Evolutionary conservation across 192 early-diverging fungal genomes (phyloP).

Genomic region (Coemansia sp.): DNA sequence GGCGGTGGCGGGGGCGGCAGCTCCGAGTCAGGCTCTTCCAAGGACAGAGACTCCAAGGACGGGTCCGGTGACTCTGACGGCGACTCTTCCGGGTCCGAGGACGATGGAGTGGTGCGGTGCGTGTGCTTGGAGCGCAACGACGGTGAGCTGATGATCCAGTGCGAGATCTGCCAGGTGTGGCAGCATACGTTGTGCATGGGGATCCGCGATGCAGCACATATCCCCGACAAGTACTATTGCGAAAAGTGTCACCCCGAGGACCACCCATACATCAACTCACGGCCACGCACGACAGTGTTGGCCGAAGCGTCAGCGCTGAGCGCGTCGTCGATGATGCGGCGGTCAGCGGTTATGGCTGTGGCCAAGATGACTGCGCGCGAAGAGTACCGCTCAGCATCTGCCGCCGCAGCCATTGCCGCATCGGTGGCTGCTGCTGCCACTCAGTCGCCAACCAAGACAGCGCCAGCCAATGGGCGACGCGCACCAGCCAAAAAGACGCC

Average conservation of each 20-base stretch:
- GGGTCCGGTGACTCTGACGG: background rate
- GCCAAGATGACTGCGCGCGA: constrained; percentile 49
- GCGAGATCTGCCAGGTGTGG: constrained; percentile 91
- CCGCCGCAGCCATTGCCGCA: constrained; percentile 38
- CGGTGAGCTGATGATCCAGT: constrained; percentile 85
- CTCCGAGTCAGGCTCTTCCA: too few relatives aligned
- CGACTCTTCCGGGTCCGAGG: constrained; percentile 8
- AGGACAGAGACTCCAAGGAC: background rate
- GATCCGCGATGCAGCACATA: constrained; percentile 65
- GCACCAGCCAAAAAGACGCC: too few relatives aligned
- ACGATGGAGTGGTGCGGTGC: constrained; percentile 51
- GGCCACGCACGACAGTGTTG: constrained; percentile 37
- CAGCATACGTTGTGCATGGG: constrained; percentile 93
- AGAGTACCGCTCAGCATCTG: constrained; percentile 36
- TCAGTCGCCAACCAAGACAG: background rate
- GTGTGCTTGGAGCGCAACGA: constrained; percentile 57
- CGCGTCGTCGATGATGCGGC: constrained; percentile 46
- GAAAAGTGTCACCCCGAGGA: constrained; percentile 83
- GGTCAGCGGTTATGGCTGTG: constrained; percentile 49
- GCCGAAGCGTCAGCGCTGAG: constrained; percentile 39
- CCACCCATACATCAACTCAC: constrained; percentile 62
- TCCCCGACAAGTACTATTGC: constrained; percentile 91
- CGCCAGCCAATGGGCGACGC: constrained; percentile 5
- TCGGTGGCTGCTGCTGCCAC: constrained; percentile 27
- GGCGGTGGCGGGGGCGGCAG: background rate